Evolutionary conservation across 805 yeast genomes (phyloP).

Genomic region (Pachysolen tannophilus): DNA sequence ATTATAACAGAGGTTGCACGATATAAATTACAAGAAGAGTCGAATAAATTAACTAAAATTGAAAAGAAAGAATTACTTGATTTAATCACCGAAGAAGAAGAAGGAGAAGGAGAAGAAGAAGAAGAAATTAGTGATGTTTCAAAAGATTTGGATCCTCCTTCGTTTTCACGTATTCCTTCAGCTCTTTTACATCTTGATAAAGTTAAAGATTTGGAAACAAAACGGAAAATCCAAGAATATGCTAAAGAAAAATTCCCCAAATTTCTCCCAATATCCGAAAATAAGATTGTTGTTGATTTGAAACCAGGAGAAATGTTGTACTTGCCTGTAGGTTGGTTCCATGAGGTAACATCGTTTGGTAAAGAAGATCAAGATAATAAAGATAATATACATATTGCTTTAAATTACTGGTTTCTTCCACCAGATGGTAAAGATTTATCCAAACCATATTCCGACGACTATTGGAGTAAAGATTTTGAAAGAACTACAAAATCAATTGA

Average conservation of each 20-base stretch:
- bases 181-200: slow-evolving; percentile 53
- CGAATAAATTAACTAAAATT: slow-evolving; percentile 13
- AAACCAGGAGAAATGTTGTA: slow-evolving; percentile 61
- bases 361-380: slow-evolving; percentile 13
- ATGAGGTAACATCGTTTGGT: slow-evolving; percentile 67
- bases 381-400: slow-evolving; percentile 43
- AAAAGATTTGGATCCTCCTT: slow-evolving; percentile 52
- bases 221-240: slow-evolving; percentile 23
- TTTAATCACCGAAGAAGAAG: slow-evolving; percentile 22
- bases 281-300: slow-evolving; percentile 37
- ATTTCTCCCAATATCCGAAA: slow-evolving; percentile 28
- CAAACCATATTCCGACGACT: slow-evolving; percentile 36
- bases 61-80: slow-evolving; percentile 17
- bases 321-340: slow-evolving; percentile 77
- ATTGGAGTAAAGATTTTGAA: slow-evolving; percentile 47
- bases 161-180: slow-evolving; percentile 60
- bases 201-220: slow-evolving; percentile 22
- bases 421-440: slow-evolving; percentile 32
- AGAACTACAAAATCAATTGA: slow-evolving; percentile 29
- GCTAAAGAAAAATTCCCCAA: slow-evolving; percentile 41
- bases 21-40: slow-evolving; percentile 26
- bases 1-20: slow-evolving; percentile 39
- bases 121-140: slow-evolving; percentile 10
- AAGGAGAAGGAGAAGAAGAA: slow-evolving; percentile 7
- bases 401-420: slow-evolving; percentile 73